Evolutionary conservation across 805 yeast genomes (phyloP).

Genomic region (Barnettozyma vustinii): DNA sequence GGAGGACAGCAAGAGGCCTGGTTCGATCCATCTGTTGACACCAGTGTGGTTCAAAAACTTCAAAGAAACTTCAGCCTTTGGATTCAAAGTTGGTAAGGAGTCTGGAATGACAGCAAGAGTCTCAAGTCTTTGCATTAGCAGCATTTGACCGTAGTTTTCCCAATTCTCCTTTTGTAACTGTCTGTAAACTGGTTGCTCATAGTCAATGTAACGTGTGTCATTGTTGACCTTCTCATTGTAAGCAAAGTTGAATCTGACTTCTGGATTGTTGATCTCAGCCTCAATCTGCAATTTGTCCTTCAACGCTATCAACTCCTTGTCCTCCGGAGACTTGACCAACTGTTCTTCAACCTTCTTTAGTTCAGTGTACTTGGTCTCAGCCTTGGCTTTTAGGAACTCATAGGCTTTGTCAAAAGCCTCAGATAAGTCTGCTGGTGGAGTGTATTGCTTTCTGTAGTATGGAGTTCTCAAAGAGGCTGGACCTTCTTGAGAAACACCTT

Average conservation of each 20-base stretch:
- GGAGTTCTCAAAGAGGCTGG: constrained; percentile 47
- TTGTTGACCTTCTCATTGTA: constrained; percentile 35
- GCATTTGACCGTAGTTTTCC: constrained; percentile 65
- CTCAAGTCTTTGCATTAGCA: constrained; percentile 89
- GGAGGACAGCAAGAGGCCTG: constrained; percentile 72
- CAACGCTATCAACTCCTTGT: constrained; percentile 19
- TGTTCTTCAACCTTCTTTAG: constrained; percentile 32
- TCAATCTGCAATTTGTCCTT: constrained; percentile 36
- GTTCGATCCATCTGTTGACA: constrained; percentile 65
- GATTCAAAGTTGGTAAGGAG: constrained; percentile 83
- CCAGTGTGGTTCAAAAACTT: constrained; percentile 68
- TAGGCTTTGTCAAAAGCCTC: constrained; percentile 71
- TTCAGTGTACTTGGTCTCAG: constrained; percentile 39
- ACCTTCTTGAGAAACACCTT: constrained; percentile 36
- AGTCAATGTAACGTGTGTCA: constrained; percentile 48
- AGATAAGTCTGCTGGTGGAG: constrained; percentile 63
- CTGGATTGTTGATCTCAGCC: constrained; percentile 80
- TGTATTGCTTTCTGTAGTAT: constrained; percentile 45
- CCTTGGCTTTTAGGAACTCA: constrained; percentile 44
- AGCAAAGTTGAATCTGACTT: constrained; percentile 64
- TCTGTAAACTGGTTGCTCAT: constrained; percentile 76
- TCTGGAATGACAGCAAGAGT: constrained; percentile 84
- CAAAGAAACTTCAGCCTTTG: constrained; percentile 67
- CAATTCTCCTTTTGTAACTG: constrained; percentile 62
- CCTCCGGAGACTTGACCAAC: constrained; percentile 16